Conservation (phyloP, 1,284 basidiomycete species). For the Trametes versicolor region DNA sequence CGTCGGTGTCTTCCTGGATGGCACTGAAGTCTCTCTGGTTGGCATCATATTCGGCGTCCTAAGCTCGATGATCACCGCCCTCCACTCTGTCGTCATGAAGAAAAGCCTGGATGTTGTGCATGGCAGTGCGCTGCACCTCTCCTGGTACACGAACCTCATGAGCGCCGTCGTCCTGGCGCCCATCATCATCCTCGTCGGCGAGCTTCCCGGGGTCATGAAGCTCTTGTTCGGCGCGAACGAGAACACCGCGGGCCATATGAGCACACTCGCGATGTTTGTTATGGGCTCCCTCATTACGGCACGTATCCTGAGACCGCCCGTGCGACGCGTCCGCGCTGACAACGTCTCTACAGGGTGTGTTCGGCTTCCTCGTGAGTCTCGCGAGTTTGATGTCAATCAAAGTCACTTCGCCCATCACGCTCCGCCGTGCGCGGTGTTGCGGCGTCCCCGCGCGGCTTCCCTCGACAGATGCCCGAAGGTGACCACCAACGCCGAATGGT, state of each 20-base stretch:
- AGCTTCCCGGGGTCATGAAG: slow-evolving; percentile 66
- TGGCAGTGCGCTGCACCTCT: slow-evolving; percentile 80
- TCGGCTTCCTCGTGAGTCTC: slow-evolving; percentile 91
- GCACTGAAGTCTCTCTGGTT: slow-evolving; percentile 63
- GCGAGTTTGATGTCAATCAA: slow-evolving; percentile 91
- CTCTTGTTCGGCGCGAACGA: slow-evolving; percentile 63
- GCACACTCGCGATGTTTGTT: slow-evolving; percentile 71
- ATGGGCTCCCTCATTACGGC: slow-evolving; percentile 83
- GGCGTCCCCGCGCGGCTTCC: slow-evolving; percentile 71
- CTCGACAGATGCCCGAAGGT: slow-evolving; percentile 71
- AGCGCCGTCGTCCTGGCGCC: slow-evolving; percentile 76
- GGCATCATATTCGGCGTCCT: slow-evolving; percentile 82
- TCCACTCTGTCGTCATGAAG: slow-evolving; percentile 90
- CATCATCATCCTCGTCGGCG: slow-evolving; percentile 74
- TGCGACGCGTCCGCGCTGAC: not conserved
- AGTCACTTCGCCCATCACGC: slow-evolving; percentile 89
- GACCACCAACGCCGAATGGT: slow-evolving; percentile 63
- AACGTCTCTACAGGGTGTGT: slow-evolving; percentile 62
- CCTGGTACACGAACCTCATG: slow-evolving; percentile 87
- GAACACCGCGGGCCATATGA: slow-evolving; percentile 50
- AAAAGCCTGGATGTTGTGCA: slow-evolving; percentile 78
- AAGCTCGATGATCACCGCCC: slow-evolving; percentile 80
- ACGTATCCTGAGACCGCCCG: slow-evolving; percentile 37
- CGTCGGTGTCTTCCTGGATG: slow-evolving; percentile 84
- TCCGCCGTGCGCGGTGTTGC: slow-evolving; percentile 88